Evolutionary conservation across 768 basidiomycete species (phyloP).

Genomic region (Calocera cornea): DNA sequence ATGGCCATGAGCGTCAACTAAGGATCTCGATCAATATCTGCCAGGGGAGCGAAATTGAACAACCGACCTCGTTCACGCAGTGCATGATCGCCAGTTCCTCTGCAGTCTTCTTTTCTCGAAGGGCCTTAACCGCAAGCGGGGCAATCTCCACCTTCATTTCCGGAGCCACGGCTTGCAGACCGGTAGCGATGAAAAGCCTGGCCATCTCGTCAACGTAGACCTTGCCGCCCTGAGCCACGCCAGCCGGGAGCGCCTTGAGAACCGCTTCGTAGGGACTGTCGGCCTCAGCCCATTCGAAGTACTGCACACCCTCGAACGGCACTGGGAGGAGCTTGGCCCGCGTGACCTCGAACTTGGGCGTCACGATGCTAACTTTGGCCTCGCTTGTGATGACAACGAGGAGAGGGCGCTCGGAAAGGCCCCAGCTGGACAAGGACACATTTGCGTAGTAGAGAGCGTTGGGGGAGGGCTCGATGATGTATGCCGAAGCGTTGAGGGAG

Average conservation of each 20-base stretch:
- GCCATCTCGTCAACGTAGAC: slow-evolving; percentile 50
- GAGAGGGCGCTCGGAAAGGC: slow-evolving; percentile 64
- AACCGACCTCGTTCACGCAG: slow-evolving; percentile 69
- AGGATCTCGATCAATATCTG: background rate
- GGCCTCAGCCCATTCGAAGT: slow-evolving; percentile 42
- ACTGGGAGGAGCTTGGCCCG: slow-evolving; percentile 45
- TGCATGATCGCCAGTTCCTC: slow-evolving; percentile 57
- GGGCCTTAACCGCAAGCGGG: slow-evolving; percentile 38
- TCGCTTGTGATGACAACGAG: slow-evolving; percentile 42
- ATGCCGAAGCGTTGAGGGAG: slow-evolving; percentile 45
- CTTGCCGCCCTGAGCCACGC: slow-evolving; percentile 21
- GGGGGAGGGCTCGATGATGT: slow-evolving; percentile 68
- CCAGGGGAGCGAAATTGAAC: too few relatives aligned
- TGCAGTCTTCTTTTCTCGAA: slow-evolving; percentile 62
- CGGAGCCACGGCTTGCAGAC: slow-evolving; percentile 36
- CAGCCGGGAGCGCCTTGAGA: slow-evolving; percentile 19
- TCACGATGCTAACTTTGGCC: slow-evolving; percentile 46
- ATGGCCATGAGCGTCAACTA: slow-evolving; percentile 71
- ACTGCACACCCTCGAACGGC: slow-evolving; percentile 32
- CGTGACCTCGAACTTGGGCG: slow-evolving; percentile 62
- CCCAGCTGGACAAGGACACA: slow-evolving; percentile 48
- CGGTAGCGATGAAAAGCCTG: slow-evolving; percentile 52
- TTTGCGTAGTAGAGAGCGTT: slow-evolving; percentile 62
- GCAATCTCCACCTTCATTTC: slow-evolving; percentile 34
- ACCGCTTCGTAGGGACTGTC: slow-evolving; percentile 50